phyloP scores from a whole-genome alignment of 2,329 filamentous ascomycete genomes.

The Nigrospora osmanthi region DNA sequence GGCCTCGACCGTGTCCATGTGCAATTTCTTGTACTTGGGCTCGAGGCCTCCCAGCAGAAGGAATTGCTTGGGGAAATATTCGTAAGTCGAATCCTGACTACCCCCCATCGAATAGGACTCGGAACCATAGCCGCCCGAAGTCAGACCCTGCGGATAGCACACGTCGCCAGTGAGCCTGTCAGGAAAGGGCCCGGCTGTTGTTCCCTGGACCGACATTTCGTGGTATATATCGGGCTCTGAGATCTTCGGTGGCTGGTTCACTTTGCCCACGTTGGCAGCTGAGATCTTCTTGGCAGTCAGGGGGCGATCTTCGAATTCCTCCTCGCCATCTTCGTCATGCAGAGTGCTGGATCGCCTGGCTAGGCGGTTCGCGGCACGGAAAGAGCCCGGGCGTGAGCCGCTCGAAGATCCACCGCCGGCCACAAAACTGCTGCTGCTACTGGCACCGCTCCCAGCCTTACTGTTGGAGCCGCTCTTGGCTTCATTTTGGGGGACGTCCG shows the following conservation, averaged over 20 bases:
- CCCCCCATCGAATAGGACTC: slow-evolving; percentile 55
- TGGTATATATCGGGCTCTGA: slow-evolving; percentile 6
- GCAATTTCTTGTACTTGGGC: slow-evolving; percentile 65
- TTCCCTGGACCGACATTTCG: slow-evolving; percentile 2
- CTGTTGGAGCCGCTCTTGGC: too few relatives aligned
- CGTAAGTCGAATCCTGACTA: slow-evolving; percentile 62
- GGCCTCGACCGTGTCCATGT: slow-evolving; percentile 58
- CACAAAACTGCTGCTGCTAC: too few relatives aligned
- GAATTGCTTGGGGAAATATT: slow-evolving; percentile 66
- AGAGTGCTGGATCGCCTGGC: not conserved
- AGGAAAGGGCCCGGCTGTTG: slow-evolving; percentile 2
- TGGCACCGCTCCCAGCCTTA: too few relatives aligned
- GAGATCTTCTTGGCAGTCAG: not conserved
- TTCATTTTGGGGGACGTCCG: too few relatives aligned
- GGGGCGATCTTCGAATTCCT: slow-evolving; percentile 1
- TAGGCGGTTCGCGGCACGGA: not conserved
- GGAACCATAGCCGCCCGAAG: slow-evolving; percentile 31
- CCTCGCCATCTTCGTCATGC: not conserved
- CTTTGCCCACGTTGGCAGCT: not conserved
- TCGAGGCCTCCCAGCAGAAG: slow-evolving; percentile 69
- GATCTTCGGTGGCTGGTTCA: not conserved
- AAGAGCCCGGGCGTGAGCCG: not conserved
- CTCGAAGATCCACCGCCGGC: too few relatives aligned
- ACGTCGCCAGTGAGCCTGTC: slow-evolving; percentile 16
- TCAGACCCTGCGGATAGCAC: slow-evolving; percentile 55